Evolutionary conservation across 805 yeast genomes (phyloP).

Genomic region (Kodamaea hsintzibuensis): DNA sequence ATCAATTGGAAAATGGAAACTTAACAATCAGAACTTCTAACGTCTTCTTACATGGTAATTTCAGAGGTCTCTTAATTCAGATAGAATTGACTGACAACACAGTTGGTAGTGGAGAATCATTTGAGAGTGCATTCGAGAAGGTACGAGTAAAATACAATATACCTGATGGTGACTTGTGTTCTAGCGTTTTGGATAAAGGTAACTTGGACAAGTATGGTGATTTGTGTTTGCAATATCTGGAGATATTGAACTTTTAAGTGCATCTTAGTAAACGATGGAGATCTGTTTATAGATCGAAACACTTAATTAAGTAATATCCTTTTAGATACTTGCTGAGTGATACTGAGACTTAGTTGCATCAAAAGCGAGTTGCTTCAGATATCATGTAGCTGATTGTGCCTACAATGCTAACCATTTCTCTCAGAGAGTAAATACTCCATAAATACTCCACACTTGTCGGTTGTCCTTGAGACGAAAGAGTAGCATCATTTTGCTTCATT

Average conservation of each 20-base stretch:
- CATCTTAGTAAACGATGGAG: background rate
- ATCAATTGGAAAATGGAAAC: constrained; percentile 53
- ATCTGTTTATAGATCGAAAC: too few relatives aligned
- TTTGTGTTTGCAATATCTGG: constrained; percentile 42
- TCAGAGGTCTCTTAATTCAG: constrained; percentile 68
- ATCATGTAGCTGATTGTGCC: too few relatives aligned
- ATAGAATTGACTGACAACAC: constrained; percentile 35
- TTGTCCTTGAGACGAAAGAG: too few relatives aligned
- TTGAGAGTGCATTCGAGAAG: constrained; percentile 22
- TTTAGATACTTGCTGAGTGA: too few relatives aligned
- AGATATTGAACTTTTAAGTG: constrained; percentile 37
- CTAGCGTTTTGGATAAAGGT: constrained; percentile 28
- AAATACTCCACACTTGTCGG: too few relatives aligned
- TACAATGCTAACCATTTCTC: too few relatives aligned
- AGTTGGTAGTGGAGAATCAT: constrained; percentile 12
- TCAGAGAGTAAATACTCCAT: too few relatives aligned
- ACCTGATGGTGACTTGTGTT: constrained; percentile 40
- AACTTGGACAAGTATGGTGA: constrained; percentile 37
- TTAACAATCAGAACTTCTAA: constrained; percentile 65
- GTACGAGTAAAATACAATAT: constrained; percentile 35
- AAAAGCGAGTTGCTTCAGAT: too few relatives aligned
- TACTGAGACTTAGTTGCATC: too few relatives aligned
- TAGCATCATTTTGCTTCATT: too few relatives aligned
- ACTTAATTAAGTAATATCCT: too few relatives aligned
- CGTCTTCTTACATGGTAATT: constrained; percentile 70